Percentiles rank a stretch among this genome's conserved stretches.
phyloP scores from a whole-genome alignment of 139 green algal genomes.

The Volvox reticuliferus region DNA sequence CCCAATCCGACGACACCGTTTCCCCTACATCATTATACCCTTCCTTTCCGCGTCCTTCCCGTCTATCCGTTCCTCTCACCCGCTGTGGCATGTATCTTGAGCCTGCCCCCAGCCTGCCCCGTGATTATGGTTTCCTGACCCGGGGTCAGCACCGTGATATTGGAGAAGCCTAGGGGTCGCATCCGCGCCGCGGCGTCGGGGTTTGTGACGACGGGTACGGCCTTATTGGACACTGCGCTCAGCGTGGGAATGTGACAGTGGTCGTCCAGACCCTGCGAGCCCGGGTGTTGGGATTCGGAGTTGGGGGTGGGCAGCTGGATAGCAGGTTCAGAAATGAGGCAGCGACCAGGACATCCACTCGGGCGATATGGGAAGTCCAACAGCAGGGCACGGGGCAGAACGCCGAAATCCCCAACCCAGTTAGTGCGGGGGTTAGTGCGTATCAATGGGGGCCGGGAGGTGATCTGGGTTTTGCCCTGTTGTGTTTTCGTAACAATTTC shows the following conservation, averaged over 20 bases:
- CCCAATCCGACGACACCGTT: too few relatives aligned
- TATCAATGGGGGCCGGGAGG: too few relatives aligned
- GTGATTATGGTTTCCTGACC: slow-evolving; percentile 65
- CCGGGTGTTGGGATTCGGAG: background rate
- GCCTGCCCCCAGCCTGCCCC: slow-evolving; percentile 59
- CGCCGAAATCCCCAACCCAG: too few relatives aligned
- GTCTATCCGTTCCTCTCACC: slow-evolving; percentile 49
- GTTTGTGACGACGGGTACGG: slow-evolving; percentile 77
- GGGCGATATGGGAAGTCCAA: too few relatives aligned
- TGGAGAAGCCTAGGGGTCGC: slow-evolving; percentile 74
- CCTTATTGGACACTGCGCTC: slow-evolving; percentile 65
- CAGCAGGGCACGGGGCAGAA: too few relatives aligned
- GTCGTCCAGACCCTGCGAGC: slow-evolving; percentile 72
- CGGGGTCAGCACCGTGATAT: slow-evolving; percentile 67
- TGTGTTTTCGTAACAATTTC: too few relatives aligned
- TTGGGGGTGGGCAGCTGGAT: background rate
- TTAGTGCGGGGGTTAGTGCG: too few relatives aligned
- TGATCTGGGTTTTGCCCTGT: too few relatives aligned
- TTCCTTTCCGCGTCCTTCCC: too few relatives aligned
- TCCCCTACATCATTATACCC: too few relatives aligned
- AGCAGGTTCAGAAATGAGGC: background rate
- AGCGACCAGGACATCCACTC: too few relatives aligned
- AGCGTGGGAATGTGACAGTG: slow-evolving; percentile 87
- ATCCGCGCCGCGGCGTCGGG: slow-evolving; percentile 71
- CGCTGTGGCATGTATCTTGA: slow-evolving; percentile 72